Percentiles rank a stretch among this genome's conserved stretches.
Evolutionary conservation across 1,139 yeast genomes (phyloP).

Genomic region (Hansenula sp.): DNA sequence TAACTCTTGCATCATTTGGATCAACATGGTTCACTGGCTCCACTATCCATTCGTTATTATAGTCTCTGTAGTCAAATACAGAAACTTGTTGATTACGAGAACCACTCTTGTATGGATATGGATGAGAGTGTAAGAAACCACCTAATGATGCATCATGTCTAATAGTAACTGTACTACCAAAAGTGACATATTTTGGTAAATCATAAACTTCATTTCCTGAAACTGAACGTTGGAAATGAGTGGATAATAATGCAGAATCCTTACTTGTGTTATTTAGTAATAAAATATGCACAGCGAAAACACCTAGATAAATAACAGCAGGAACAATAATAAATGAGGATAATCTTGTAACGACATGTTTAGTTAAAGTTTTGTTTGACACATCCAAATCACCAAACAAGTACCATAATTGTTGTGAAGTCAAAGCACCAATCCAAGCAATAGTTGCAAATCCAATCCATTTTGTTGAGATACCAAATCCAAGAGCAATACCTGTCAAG

Average conservation of each 20-base stretch:
- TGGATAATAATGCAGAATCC: conserved; percentile 47
- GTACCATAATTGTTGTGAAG: conserved; percentile 47
- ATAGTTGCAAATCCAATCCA: conserved; percentile 50
- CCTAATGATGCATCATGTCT: conserved; percentile 59
- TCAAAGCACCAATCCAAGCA: conserved; percentile 43
- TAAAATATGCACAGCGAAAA: conserved; percentile 47
- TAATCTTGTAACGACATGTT: conserved; percentile 31
- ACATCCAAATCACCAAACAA: conserved; percentile 53
- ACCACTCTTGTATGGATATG: conserved; percentile 46
- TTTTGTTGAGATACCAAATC: conserved; percentile 48
- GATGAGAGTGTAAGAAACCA: conserved; percentile 67
- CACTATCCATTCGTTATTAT: conserved; percentile 63
- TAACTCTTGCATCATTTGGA: conserved; percentile 31
- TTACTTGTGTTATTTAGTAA: conserved; percentile 42
- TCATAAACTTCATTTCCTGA: conserved; percentile 35
- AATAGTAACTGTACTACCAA: conserved; percentile 63
- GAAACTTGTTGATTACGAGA: conserved; percentile 68
- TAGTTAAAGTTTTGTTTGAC: conserved; percentile 27
- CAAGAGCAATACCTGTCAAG: conserved; percentile 46
- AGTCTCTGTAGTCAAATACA: conserved; percentile 47
- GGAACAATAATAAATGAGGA: conserved; percentile 44
- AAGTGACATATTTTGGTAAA: conserved; percentile 47
- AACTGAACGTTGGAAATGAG: conserved; percentile 54
- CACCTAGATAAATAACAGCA: conserved; percentile 38
- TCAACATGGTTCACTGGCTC: conserved; percentile 33